Conservation (phyloP, 2,329 filamentous ascomycete genomes). For the Pezicula neosporulosa region DNA sequence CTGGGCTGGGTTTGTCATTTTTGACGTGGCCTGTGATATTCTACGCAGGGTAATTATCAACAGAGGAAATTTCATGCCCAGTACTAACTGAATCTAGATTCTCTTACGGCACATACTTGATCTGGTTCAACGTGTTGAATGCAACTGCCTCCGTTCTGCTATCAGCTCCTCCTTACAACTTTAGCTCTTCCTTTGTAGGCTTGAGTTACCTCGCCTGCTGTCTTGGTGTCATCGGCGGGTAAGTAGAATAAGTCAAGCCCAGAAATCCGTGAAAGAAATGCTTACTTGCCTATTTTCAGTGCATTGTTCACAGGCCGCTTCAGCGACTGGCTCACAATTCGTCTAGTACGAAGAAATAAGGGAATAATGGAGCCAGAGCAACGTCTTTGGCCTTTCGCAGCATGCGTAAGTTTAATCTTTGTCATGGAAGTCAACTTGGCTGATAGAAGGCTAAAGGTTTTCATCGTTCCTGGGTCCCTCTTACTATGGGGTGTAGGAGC, state of each 20-base stretch:
- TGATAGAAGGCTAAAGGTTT: not conserved
- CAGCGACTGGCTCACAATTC: constrained; percentile 25
- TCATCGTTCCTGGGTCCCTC: constrained; percentile 37
- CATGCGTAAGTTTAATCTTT: constrained; percentile 18
- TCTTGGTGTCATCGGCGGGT: constrained; percentile 14
- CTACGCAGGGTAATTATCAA: constrained; percentile 3
- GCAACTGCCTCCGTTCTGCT: constrained; percentile 25
- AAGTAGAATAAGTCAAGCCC: not conserved
- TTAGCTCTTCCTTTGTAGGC: constrained; percentile 24
- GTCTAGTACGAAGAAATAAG: constrained; percentile 33
- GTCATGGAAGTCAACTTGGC: too few relatives aligned
- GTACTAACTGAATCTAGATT: constrained; percentile 7
- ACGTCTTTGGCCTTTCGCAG: constrained; percentile 20
- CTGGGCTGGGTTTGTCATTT: constrained; percentile 3
- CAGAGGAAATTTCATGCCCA: not conserved
- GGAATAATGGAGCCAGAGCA: constrained; percentile 28
- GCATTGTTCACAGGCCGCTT: constrained; percentile 14
- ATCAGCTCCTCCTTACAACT: constrained; percentile 28
- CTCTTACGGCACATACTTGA: constrained; percentile 23
- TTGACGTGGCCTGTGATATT: constrained; percentile 6
- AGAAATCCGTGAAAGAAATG: not conserved
- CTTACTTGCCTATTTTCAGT: not conserved
- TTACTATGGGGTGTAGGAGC: constrained; percentile 47
- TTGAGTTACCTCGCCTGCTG: constrained; percentile 22
- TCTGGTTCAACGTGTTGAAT: constrained; percentile 27